Percentiles rank a stretch among this genome's conserved stretches.
phyloP scores from a whole-genome alignment of 2,329 filamentous ascomycete genomes.

The Hymenoscyphus salicellus region DNA sequence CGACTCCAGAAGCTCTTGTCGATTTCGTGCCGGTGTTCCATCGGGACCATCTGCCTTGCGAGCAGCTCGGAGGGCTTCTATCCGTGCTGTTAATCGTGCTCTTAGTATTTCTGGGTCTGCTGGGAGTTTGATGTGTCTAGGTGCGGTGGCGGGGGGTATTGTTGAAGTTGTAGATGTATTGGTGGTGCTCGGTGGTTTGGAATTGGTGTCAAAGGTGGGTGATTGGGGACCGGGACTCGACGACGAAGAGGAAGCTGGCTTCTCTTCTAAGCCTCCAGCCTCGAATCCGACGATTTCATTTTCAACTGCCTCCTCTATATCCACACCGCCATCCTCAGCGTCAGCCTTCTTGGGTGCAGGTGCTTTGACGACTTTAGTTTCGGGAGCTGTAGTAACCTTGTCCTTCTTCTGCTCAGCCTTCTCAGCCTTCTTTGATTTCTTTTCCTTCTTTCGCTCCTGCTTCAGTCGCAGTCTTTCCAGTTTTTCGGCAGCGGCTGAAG shows the following conservation, averaged over 20 bases:
- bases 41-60: conserved; percentile 84
- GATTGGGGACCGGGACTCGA: conserved; percentile 55
- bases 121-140: conserved; percentile 65
- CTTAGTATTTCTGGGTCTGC: conserved; percentile 72
- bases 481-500: conserved; percentile 32
- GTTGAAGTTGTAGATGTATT: conserved; percentile 71
- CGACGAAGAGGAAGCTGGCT: conserved; percentile 38
- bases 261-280: conserved; percentile 46
- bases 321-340: conserved; percentile 23
- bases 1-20: conserved; percentile 88
- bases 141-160: conserved; percentile 56
- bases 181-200: conserved; percentile 49
- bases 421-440: conserved; percentile 45
- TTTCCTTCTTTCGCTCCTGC: conserved; percentile 35
- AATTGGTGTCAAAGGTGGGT: conserved; percentile 55
- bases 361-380: not conserved
- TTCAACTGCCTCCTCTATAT: conserved; percentile 26
- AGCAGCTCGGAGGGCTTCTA: conserved; percentile 78
- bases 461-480: conserved; percentile 31
- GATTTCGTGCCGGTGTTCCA: conserved; percentile 76
- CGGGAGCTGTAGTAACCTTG: conserved; percentile 25
- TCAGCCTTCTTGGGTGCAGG: conserved; percentile 19
- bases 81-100: conserved; percentile 74
- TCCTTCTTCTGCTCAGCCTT: conserved; percentile 39
- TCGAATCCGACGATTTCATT: conserved; percentile 45